These are phyloP conservation scores for Quercus agrifolia DNA, from an alignment of 306 rosid species.

Conservation along the genomic window DNA sequence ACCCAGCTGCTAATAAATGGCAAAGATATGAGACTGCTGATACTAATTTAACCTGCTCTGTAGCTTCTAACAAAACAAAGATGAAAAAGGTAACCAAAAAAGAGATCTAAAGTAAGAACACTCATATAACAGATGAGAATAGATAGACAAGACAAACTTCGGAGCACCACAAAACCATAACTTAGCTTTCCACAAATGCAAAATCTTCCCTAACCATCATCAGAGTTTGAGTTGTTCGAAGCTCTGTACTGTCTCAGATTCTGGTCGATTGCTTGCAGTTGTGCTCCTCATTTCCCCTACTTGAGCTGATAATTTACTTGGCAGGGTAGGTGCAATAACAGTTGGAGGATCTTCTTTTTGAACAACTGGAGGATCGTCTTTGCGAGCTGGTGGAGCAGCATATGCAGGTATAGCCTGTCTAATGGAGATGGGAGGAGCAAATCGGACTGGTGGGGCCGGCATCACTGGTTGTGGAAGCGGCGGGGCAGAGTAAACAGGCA, in stretches of 20 bases:
- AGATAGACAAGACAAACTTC: conserved; percentile 37
- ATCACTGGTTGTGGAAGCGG: conserved; percentile 66
- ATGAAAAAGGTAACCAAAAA: conserved; percentile 29
- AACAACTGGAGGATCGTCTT: conserved; percentile 39
- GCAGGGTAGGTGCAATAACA: conserved; percentile 13
- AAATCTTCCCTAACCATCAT: conserved; percentile 29
- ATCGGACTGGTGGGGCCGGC: conserved; percentile 45
- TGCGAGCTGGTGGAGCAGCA: conserved; percentile 67
- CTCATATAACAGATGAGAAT: conserved; percentile 44
- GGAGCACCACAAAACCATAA: conserved; percentile 53
- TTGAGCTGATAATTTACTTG: conserved; percentile 35
- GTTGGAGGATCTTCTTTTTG: conserved; percentile 33
- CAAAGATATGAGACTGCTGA: conserved; percentile 47
- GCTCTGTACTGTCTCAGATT: conserved; percentile 44
- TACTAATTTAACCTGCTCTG: conserved; percentile 64
- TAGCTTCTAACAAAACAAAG: conserved; percentile 54
- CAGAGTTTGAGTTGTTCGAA: conserved; percentile 72
- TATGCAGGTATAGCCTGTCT: conserved; percentile 74
- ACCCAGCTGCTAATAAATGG: conserved; percentile 40
- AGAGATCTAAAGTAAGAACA: conserved; percentile 34
- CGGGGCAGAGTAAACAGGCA: conserved; percentile 91
- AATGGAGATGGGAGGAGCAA: conserved; percentile 74
- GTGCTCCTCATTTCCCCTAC: conserved; percentile 32
- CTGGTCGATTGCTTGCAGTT: conserved; percentile 31
- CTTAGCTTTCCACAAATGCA: conserved; percentile 35